These are phyloP conservation scores for Penicillium manginii DNA, from an alignment of 495 filamentous ascomycete genomes.

Conservation along the genomic window DNA sequence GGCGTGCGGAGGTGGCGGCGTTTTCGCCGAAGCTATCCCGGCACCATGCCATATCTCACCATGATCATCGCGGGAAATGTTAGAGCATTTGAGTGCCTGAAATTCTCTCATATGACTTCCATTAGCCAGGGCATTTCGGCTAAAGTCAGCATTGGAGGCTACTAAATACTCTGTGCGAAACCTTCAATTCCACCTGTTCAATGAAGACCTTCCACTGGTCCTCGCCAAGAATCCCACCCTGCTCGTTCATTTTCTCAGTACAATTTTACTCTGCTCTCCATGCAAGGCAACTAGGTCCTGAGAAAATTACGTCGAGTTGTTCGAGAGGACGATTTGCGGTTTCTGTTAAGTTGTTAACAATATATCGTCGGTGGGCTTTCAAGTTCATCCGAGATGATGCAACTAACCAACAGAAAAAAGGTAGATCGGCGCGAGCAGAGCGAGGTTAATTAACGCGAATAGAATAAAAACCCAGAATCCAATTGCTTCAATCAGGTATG, in stretches of 20 bases:
- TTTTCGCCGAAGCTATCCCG: conserved; percentile 16
- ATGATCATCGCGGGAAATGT: neutral
- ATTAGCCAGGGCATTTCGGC: no score
- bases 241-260: conserved; percentile 6
- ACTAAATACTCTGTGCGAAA: no score
- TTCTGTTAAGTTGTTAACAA: conserved; percentile 22
- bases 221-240: conserved; percentile 2
- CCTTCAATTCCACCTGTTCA: conserved; percentile 5
- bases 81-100: no score
- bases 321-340: conserved; percentile 53
- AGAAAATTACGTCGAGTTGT: conserved; percentile 54
- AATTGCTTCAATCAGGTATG: conserved; percentile 45
- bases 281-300: conserved; percentile 18
- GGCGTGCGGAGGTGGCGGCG: conserved; percentile 15
- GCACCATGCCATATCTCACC: neutral
- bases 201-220: conserved; percentile 1
- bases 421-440: conserved; percentile 45
- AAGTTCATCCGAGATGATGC: no score
- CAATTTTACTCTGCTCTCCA: conserved; percentile 15
- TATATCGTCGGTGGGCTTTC: neutral
- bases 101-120: neutral
- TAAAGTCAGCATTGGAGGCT: no score
- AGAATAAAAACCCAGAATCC: conserved; percentile 49
- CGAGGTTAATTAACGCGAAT: conserved; percentile 49
- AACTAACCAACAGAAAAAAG: conserved; percentile 51